phyloP scores from a whole-genome alignment of 2,329 filamentous ascomycete genomes.

The Fusarium humuli region DNA sequence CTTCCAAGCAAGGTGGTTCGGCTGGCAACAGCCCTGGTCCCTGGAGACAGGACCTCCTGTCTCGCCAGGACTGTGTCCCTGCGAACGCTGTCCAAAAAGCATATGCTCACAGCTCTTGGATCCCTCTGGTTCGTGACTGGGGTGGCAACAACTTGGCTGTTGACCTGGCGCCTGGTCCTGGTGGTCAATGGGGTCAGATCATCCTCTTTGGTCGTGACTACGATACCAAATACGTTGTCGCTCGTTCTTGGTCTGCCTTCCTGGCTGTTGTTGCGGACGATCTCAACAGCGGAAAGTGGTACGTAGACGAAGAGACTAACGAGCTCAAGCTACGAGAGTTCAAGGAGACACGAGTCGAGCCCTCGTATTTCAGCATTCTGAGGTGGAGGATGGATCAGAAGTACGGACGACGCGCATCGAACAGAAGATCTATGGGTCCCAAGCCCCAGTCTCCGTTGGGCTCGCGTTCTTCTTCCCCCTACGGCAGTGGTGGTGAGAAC shows the following conservation, averaged over 20 bases:
- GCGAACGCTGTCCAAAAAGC: slow-evolving; percentile 88
- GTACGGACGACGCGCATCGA: slow-evolving; percentile 74
- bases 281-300: slow-evolving; percentile 87
- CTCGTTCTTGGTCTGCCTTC: slow-evolving; percentile 90
- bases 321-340: slow-evolving; percentile 95
- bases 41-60: slow-evolving; percentile 87
- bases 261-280: slow-evolving; percentile 91
- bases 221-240: slow-evolving; percentile 97
- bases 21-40: slow-evolving; percentile 68
- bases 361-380: slow-evolving; percentile 92
- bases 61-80: slow-evolving; percentile 89
- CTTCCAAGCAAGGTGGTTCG: slow-evolving; percentile 68
- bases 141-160: slow-evolving; percentile 97
- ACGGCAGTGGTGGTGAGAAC: slow-evolving; percentile 72
- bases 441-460: slow-evolving; percentile 60
- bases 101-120: slow-evolving; percentile 95
- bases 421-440: slow-evolving; percentile 65
- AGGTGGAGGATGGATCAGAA: slow-evolving; percentile 97
- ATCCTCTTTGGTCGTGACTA: slow-evolving; percentile 98
- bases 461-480: slow-evolving; percentile 68
- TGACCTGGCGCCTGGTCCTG: slow-evolving; percentile 89
- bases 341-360: slow-evolving; percentile 88
- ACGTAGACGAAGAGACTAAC: slow-evolving; percentile 89
- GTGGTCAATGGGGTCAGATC: slow-evolving; percentile 94
- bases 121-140: slow-evolving; percentile 96